phyloP scores from a whole-genome alignment of 176 grass and related monocot species.

The Cenchrus purpureus region DNA sequence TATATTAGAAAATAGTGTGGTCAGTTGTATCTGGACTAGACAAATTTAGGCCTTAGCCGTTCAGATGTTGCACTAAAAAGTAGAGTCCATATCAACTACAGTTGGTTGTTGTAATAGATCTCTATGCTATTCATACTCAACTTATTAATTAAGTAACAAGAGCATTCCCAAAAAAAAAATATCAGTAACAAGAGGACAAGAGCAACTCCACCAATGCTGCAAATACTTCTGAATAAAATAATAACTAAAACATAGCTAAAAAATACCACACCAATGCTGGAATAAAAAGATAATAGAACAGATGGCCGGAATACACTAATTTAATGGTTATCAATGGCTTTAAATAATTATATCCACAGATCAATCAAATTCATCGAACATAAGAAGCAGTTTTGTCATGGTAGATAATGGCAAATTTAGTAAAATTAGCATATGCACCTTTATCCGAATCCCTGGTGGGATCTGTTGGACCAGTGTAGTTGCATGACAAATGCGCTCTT shows the following conservation, averaged over 20 bases:
- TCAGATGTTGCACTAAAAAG: not conserved
- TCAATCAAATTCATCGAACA: not conserved
- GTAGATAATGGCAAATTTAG: not conserved
- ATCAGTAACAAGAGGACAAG: not conserved
- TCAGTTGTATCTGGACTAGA: not conserved
- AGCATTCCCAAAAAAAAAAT: no score
- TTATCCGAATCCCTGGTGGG: conserved; percentile 14
- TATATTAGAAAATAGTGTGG: not conserved
- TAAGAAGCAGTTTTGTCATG: not conserved
- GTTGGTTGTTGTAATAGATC: not conserved
- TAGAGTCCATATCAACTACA: not conserved
- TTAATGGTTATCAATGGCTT: not conserved
- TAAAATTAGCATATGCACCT: conserved; percentile 5
- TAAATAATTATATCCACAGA: not conserved
- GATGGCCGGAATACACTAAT: not conserved
- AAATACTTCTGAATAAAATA: not conserved
- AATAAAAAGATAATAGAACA: not conserved
- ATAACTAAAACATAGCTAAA: not conserved
- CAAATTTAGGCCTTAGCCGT: not conserved
- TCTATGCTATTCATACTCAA: not conserved
- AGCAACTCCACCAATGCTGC: not conserved
- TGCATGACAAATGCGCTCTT: not conserved
- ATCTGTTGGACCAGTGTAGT: conserved; percentile 2
- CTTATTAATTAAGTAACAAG: not conserved
- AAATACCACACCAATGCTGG: no score